Base-by-base conservation (phyloP, 2,329 filamentous ascomycete species). In the Ceratocystis colombiana region DNA sequence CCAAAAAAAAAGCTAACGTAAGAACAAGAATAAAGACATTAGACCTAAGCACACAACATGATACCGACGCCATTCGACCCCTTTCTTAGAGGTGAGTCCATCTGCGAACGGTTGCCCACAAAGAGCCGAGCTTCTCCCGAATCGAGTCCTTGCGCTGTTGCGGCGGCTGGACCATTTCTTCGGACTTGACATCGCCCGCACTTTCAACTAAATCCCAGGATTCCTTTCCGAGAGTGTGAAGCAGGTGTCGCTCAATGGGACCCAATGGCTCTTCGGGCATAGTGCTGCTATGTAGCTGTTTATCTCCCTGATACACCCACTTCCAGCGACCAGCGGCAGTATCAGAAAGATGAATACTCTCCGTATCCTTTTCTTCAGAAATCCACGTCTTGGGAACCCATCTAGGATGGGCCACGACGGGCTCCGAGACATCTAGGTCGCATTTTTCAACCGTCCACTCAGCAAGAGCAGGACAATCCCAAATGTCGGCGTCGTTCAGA, bases 241-340 rank as follows among this genome's bases (percentile, higher is more conserved):
- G 70, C 17, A 83, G 68, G 68, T 79, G 77, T 61, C 77, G 72
- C 71, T 84, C 81, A 71, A 79, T 83, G 1, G 79, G 80, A 0
- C 81, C 81, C 3, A 84, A 70, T 3, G 75, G 78, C 70, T 83
- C 82, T 70, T 84, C 82, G 3, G 80, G 74, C 75, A 85, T 74
- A 33, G 77, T 73, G 28, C 73, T 73, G 68, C 76, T 71, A 8
- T 70, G 70, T 1, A 79, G 79, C 22, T 71, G 69, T 64, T 80
- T 75, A 0, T 75, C 72, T 0, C 82, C 82, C 17, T 73, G 71
- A 61, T 82, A 84, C 70, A 81, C 78, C 82, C 81, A 84, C 1
- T 80, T 73, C 81, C 82, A 84, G 46, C 79, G 75, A 44, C 70
- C 72, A 2, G 72, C 71, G 2, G 72, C 69, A 5, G 70, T 70